phyloP scores from a whole-genome alignment of 208 protist species.

The Paratrypanosoma confusum region DNA sequence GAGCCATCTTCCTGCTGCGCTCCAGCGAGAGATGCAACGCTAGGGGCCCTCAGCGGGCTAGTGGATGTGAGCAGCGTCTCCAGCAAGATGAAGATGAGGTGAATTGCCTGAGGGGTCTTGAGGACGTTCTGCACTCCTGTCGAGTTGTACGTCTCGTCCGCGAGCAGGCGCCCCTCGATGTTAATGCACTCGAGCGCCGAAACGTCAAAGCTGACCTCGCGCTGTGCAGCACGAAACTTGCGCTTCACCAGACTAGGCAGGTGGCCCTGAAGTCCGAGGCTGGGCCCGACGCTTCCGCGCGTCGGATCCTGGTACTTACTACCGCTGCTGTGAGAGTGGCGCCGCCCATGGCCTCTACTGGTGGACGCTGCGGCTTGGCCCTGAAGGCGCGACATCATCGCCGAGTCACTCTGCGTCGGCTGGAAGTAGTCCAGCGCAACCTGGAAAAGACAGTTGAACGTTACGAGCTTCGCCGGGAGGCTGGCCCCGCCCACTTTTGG shows the following conservation, averaged over 20 bases:
- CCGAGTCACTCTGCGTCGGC: slow-evolving; percentile 16
- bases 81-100: slow-evolving; percentile 10
- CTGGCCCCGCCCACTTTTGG: slow-evolving; percentile 1
- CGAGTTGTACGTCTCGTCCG: slow-evolving; percentile 16
- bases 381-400: slow-evolving; percentile 9
- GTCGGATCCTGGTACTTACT: not conserved
- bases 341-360: too few relatives aligned
- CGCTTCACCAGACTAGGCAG: slow-evolving; percentile 26
- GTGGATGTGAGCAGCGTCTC: slow-evolving; percentile 2
- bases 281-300: slow-evolving; percentile 4
- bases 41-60: too few relatives aligned
- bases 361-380: not conserved
- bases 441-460: slow-evolving; percentile 69
- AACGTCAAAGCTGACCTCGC: slow-evolving; percentile 72
- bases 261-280: slow-evolving; percentile 21
- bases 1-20: too few relatives aligned
- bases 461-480: slow-evolving; percentile 16
- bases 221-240: slow-evolving; percentile 21
- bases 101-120: slow-evolving; percentile 12
- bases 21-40: too few relatives aligned
- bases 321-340: too few relatives aligned
- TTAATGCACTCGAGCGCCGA: slow-evolving; percentile 32
- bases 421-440: slow-evolving; percentile 68
- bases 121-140: slow-evolving; percentile 1
- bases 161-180: slow-evolving; percentile 22